Evolutionary conservation across 805 yeast species (phyloP).

Genomic region (Zygotorulaspora florentina): DNA sequence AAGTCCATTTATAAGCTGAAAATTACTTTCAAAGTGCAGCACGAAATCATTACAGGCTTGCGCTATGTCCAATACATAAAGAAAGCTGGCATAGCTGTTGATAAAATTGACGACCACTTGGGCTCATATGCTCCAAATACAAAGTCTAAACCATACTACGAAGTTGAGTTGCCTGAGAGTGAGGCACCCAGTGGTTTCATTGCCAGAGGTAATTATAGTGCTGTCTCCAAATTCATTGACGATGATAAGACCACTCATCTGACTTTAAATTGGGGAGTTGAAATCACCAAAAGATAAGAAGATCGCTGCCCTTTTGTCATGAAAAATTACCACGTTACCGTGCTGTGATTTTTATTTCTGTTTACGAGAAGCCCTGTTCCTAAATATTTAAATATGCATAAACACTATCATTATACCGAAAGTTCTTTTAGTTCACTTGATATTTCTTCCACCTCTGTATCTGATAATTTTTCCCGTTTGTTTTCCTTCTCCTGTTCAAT

Average conservation of each 20-base stretch:
- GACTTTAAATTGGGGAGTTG: constrained; percentile 79
- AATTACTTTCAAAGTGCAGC: constrained; percentile 79
- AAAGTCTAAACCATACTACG: constrained; percentile 70
- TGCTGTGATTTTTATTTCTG: background rate
- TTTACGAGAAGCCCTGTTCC: background rate
- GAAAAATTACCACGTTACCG: background rate
- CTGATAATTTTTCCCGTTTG: background rate
- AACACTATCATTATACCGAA: constrained; percentile 2
- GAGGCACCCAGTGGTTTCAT: constrained; percentile 90
- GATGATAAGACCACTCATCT: constrained; percentile 77
- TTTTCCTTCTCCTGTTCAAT: background rate
- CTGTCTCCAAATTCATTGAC: constrained; percentile 76
- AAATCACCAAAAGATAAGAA: constrained; percentile 57
- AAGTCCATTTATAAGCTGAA: constrained; percentile 66
- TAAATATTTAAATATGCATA: background rate
- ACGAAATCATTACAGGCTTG: constrained; percentile 86
- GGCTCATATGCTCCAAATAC: constrained; percentile 93
- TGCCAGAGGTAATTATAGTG: constrained; percentile 82
- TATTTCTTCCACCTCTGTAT: constrained; percentile 4
- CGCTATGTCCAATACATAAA: constrained; percentile 80
- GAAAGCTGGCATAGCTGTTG: constrained; percentile 83
- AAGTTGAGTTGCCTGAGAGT: constrained; percentile 55
- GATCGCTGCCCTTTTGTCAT: background rate
- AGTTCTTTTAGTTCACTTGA: constrained; percentile 4
- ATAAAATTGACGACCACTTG: constrained; percentile 78